Evolutionary conservation across 352 stramenopile genomes (phyloP).

Genomic region (Phytophthora podocarpi): DNA sequence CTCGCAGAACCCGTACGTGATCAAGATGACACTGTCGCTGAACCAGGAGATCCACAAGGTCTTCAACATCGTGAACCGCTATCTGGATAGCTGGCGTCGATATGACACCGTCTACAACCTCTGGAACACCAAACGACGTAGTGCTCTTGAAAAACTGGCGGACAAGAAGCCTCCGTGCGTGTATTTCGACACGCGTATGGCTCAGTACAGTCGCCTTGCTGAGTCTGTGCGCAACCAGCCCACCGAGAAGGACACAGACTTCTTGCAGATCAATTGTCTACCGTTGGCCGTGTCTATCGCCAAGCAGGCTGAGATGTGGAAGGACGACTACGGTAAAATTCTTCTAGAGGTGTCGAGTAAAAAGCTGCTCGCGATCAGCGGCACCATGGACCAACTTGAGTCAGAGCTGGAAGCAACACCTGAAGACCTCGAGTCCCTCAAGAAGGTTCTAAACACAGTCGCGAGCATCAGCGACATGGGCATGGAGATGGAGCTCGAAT

Average conservation of each 20-base stretch:
- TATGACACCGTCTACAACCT: constrained; percentile 96
- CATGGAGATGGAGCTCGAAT: constrained; percentile 96
- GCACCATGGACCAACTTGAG: constrained; percentile 84
- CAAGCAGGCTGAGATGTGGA: constrained; percentile 94
- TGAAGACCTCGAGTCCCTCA: constrained; percentile 92
- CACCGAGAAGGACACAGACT: constrained; percentile 94
- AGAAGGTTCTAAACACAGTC: constrained; percentile 95
- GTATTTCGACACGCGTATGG: constrained; percentile 95
- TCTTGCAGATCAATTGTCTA: constrained; percentile 94
- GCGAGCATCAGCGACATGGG: constrained; percentile 81
- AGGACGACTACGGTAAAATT: constrained; percentile 93
- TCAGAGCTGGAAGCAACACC: constrained; percentile 80
- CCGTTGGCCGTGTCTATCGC: constrained; percentile 89
- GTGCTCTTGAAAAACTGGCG: constrained; percentile 90
- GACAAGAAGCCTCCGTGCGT: constrained; percentile 93
- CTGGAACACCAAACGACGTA: constrained; percentile 93
- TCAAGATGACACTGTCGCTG: constrained; percentile 94
- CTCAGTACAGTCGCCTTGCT: constrained; percentile 88
- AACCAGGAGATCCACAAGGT: constrained; percentile 95
- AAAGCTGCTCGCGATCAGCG: constrained; percentile 73
- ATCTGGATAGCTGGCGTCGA: constrained; percentile 92
- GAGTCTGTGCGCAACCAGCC: constrained; percentile 90
- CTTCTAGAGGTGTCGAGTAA: constrained; percentile 88
- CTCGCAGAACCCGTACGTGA: constrained; percentile 94
- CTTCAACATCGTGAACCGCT: constrained; percentile 95